Conservation (phyloP, 192 early-diverging fungal species). For the Linnemannia exigua region DNA sequence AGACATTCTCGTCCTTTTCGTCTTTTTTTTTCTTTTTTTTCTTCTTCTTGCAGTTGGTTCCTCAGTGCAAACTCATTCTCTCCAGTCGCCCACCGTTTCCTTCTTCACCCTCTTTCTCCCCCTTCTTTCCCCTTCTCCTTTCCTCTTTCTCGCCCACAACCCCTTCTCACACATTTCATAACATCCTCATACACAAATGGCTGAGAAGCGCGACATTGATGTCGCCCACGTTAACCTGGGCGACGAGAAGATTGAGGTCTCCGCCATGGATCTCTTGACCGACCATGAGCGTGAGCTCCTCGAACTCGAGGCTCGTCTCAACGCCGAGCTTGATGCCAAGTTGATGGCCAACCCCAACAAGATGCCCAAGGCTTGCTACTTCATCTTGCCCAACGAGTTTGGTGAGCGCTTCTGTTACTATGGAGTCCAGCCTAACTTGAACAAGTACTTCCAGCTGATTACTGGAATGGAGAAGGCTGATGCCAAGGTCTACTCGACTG, state of each 20-base stretch:
- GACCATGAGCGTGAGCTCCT: constrained; percentile 53
- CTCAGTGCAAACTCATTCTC: constrained; percentile 39
- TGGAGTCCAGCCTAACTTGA: constrained; percentile 68
- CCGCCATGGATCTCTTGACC: constrained; percentile 34
- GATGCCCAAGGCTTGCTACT: constrained; percentile 61
- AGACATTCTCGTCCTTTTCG: background rate
- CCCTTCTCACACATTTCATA: background rate
- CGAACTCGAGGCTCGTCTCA: constrained; percentile 65
- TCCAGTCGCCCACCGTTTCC: background rate
- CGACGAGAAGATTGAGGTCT: constrained; percentile 8
- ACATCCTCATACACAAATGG: constrained; percentile 14
- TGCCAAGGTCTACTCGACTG: constrained; percentile 45
- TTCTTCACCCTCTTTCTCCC: background rate
- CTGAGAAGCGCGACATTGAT: constrained; percentile 44
- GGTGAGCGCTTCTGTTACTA: constrained; percentile 72
- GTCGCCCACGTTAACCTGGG: constrained; percentile 8
- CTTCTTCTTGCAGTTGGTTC: constrained; percentile 37
- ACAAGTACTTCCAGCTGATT: constrained; percentile 57
- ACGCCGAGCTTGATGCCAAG: constrained; percentile 64
- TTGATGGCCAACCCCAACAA: constrained; percentile 62
- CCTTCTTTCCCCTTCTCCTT: background rate
- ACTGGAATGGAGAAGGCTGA: constrained; percentile 40
- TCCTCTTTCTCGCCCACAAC: background rate
- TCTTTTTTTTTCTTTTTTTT: constrained; percentile 11
- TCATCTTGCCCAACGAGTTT: constrained; percentile 68